Base-by-base conservation (phyloP, 2,329 filamentous ascomycete genomes). In the Exserohilum rostratum region DNA sequence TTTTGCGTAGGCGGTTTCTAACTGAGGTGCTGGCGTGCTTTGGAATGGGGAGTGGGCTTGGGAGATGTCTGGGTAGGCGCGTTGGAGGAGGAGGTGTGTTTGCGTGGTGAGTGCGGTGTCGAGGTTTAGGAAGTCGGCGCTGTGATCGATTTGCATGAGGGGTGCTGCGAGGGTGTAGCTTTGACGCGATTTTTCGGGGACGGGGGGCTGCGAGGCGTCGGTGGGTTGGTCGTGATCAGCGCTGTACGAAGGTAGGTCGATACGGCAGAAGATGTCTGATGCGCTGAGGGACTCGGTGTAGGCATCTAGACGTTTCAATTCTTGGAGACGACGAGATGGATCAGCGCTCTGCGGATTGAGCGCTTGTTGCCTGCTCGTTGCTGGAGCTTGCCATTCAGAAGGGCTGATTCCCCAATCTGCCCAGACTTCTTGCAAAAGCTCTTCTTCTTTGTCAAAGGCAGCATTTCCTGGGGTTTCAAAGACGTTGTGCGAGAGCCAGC, bases 391-490 rank as follows among this genome's bases (percentile, higher is more conserved):
- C 62, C 85, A 87, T 53, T 87, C 81, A 13, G 83, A 82, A 18
- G 87, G 69, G 65, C 88, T 86, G 27, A 92, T 72, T 17, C 79
- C 76, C 87, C 90, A 93, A 57, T 85, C 83, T 31, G 86, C 78
- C 82, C 88, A 89, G 1, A 82, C 75, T 71, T 92, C 86, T 38
- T 82, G 80, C 57, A 89, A 75, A 2, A 87, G 75, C 62, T 91
- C 87, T 45, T 87, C 83, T 55, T 90, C 84, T 11, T 79, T 78
- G 20, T 80, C 78, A 20, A 79, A 74, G 31, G 68, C 67, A 42
- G 71, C 59, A 46, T 76, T 69, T 51, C 64, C 50, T 37, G 76
- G 70, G 13, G 79, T 65, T 29, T 77, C 54, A 10, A 80, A 72
- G 3, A 82, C 74, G 64, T 93, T 89, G 52, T 87, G 84, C 43